phyloP scores from a whole-genome alignment of 2,329 filamentous ascomycete genomes.

The Pseudogymnoascus sp. region DNA sequence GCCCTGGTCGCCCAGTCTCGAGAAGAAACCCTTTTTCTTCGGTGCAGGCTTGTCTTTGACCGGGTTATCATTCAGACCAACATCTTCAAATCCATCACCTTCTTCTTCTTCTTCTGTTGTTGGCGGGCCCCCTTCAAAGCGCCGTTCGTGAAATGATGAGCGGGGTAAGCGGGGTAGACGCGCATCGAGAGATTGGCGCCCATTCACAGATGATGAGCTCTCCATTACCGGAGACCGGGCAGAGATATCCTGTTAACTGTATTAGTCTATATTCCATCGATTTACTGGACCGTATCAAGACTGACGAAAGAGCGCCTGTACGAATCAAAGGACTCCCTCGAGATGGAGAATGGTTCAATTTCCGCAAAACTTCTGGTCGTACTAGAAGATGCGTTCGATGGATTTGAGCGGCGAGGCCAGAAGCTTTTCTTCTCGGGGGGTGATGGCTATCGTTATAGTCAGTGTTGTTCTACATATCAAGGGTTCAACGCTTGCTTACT shows the following conservation, averaged over 20 bases:
- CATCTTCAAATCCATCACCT: constrained; percentile 83
- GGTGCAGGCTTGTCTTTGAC: constrained; percentile 42
- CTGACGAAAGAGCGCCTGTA: constrained; percentile 91
- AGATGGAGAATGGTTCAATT: constrained; percentile 91
- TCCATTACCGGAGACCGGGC: constrained; percentile 69
- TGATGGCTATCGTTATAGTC: constrained; percentile 55
- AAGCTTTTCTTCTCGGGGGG: constrained; percentile 75
- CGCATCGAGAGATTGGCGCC: constrained; percentile 72
- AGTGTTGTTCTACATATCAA: background rate
- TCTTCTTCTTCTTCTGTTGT: constrained; percentile 69
- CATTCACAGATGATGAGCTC: constrained; percentile 44
- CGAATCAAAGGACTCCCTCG: constrained; percentile 92
- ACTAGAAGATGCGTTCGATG: constrained; percentile 46
- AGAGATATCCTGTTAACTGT: constrained; percentile 67
- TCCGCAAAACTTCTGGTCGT: constrained; percentile 57
- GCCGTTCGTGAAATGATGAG: constrained; percentile 49
- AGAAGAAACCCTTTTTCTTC: constrained; percentile 71
- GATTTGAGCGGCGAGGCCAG: constrained; percentile 53
- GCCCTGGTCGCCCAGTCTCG: constrained; percentile 61
- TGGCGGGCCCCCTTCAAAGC: constrained; percentile 51
- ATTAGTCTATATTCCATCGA: constrained; percentile 10
- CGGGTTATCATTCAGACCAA: constrained; percentile 72
- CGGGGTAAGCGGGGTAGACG: constrained; percentile 54
- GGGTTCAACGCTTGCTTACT: constrained; percentile 41
- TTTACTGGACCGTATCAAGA: constrained; percentile 19